Conservation (phyloP, 495 filamentous ascomycete genomes). For the Penicillium simplicissimum region DNA sequence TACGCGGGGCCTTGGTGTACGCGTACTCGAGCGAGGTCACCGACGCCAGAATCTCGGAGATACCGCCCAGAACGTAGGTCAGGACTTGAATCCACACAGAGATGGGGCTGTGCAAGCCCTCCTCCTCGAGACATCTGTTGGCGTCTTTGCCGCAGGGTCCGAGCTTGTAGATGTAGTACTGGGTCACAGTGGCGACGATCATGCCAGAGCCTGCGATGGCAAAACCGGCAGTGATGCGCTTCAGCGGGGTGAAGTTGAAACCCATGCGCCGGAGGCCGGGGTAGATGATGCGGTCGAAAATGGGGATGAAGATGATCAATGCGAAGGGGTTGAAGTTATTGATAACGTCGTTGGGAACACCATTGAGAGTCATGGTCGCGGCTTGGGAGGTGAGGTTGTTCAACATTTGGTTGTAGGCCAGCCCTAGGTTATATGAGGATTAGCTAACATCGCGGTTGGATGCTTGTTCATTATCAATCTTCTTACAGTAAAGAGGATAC, state of each 20-base stretch:
- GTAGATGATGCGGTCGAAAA: slow-evolving; percentile 69
- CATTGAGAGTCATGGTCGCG: slow-evolving; percentile 65
- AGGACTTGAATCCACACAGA: slow-evolving; percentile 65
- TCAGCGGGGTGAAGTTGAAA: slow-evolving; percentile 71
- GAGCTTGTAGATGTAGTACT: slow-evolving; percentile 70
- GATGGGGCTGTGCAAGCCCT: slow-evolving; percentile 44
- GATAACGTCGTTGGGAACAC: slow-evolving; percentile 77
- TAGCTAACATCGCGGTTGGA: not conserved
- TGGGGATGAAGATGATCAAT: slow-evolving; percentile 76
- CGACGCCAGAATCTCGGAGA: slow-evolving; percentile 74
- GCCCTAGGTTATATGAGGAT: slow-evolving; percentile 31
- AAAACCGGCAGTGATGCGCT: slow-evolving; percentile 72
- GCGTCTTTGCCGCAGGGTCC: slow-evolving; percentile 58
- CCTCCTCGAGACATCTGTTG: slow-evolving; percentile 42
- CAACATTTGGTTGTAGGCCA: slow-evolving; percentile 59
- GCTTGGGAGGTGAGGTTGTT: slow-evolving; percentile 80
- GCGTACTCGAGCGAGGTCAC: slow-evolving; percentile 71
- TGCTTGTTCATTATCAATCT: no score
- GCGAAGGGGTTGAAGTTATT: slow-evolving; percentile 76
- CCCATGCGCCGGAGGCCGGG: slow-evolving; percentile 61
- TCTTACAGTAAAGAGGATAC: slow-evolving; percentile 64
- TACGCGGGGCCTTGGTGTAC: slow-evolving; percentile 75
- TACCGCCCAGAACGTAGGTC: slow-evolving; percentile 64
- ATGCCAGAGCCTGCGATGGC: slow-evolving; percentile 59
- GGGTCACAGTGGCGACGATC: slow-evolving; percentile 64